Conservation (phyloP, 768 basidiomycete species). For the Suillus americanus region DNA sequence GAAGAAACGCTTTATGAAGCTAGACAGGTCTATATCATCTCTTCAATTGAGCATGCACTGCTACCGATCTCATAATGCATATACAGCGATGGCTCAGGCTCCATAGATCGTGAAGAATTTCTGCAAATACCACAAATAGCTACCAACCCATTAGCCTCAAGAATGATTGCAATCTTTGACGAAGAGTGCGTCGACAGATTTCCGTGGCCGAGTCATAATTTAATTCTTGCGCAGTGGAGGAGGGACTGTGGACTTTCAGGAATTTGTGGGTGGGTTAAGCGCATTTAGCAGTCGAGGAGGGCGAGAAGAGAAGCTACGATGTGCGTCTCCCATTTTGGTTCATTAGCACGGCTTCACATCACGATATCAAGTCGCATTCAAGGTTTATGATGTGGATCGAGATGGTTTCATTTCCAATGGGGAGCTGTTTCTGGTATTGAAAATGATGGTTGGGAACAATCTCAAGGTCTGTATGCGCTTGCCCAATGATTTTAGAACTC, state of each 20-base stretch:
- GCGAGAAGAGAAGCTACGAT: conserved; percentile 93
- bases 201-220: conserved; percentile 3
- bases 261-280: conserved; percentile 96
- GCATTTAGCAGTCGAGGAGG: conserved; percentile 98
- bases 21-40: conserved; percentile 63
- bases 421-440: conserved; percentile 95
- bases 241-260: conserved; percentile 98
- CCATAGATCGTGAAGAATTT: conserved; percentile 98
- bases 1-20: conserved; percentile 99
- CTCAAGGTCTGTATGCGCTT: conserved; percentile 63
- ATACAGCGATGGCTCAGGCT: conserved; percentile 89
- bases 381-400: conserved; percentile 98
- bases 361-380: conserved; percentile 83
- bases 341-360: conserved; percentile 6
- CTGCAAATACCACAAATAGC: conserved; percentile 99
- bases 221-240: conserved; percentile 65
- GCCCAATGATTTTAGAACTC: neutral
- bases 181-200: conserved; percentile 75
- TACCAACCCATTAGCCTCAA: conserved; percentile 91
- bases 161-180: conserved; percentile 99
- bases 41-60: neutral
- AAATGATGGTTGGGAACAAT: conserved; percentile 99
- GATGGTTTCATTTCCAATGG: conserved; percentile 98
- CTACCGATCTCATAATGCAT: conserved; percentile 4
- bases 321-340: conserved; percentile 47